These are phyloP conservation scores for Hymenoscyphus repandus DNA, from an alignment of 2,329 filamentous ascomycete species.

Conservation along the genomic window DNA sequence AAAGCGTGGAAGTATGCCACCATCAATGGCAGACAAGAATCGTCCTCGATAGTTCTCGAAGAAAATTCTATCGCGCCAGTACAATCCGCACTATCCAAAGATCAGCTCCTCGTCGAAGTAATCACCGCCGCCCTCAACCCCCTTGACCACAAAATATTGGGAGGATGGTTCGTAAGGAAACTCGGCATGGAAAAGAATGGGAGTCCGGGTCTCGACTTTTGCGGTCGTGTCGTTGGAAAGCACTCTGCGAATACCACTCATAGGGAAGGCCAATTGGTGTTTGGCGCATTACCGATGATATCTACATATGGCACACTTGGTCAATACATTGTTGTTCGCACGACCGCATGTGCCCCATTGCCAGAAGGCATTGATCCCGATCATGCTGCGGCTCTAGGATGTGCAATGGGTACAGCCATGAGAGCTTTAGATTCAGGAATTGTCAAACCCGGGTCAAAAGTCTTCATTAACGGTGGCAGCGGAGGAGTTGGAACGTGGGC, in stretches of 20 bases:
- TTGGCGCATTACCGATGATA: conserved; percentile 31
- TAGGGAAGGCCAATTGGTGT: conserved; percentile 25
- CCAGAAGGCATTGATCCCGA: conserved; percentile 17
- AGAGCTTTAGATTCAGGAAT: conserved; percentile 17
- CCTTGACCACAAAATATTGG: conserved; percentile 57
- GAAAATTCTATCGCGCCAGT: conserved; percentile 4
- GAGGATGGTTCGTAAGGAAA: conserved; percentile 39
- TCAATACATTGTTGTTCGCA: conserved; percentile 10
- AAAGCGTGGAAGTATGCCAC: conserved; percentile 15
- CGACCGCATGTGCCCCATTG: not conserved
- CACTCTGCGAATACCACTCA: conserved; percentile 9
- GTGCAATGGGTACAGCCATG: conserved; percentile 20
- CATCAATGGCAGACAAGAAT: conserved; percentile 12
- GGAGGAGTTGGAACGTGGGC: conserved; percentile 56
- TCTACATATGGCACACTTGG: conserved; percentile 12
- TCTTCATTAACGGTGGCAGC: conserved; percentile 61
- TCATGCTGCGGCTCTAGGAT: conserved; percentile 11
- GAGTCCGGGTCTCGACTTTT: conserved; percentile 34
- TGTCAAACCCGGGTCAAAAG: conserved; percentile 45
- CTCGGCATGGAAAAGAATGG: conserved; percentile 38
- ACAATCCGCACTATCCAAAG: conserved; percentile 8
- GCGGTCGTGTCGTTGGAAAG: conserved; percentile 13
- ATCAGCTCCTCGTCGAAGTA: conserved; percentile 16
- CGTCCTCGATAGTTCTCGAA: conserved; percentile 8
- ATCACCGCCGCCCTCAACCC: conserved; percentile 19